phyloP scores from a whole-genome alignment of 2,329 filamentous ascomycete genomes.

The Aspergillaceae sp. region DNA sequence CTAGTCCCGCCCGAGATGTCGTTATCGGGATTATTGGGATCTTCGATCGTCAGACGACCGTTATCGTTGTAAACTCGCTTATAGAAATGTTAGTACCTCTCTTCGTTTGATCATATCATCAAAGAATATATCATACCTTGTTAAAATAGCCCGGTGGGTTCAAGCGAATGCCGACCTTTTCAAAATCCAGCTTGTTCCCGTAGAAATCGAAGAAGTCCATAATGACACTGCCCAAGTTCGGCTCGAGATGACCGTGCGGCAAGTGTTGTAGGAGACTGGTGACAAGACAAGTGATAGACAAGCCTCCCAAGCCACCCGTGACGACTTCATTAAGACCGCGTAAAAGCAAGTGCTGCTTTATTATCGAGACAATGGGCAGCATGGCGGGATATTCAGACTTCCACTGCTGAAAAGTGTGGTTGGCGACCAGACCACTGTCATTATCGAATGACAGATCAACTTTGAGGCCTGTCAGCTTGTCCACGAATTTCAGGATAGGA shows the following conservation, averaged over 20 bases:
- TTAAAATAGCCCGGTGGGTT: slow-evolving; percentile 64
- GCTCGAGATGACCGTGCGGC: slow-evolving; percentile 58
- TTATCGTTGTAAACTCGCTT: slow-evolving; percentile 43
- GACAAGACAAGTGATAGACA: slow-evolving; percentile 87
- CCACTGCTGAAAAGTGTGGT: slow-evolving; percentile 74
- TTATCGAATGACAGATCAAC: slow-evolving; percentile 97
- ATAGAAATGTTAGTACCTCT: background rate
- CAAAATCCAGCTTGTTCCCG: slow-evolving; percentile 68
- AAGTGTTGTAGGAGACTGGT: slow-evolving; percentile 78
- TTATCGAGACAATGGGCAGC: slow-evolving; percentile 73
- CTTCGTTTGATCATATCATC: background rate
- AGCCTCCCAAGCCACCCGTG: slow-evolving; percentile 84
- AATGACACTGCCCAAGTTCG: slow-evolving; percentile 70
- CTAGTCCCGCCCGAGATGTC: slow-evolving; percentile 83
- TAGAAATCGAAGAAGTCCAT: slow-evolving; percentile 87
- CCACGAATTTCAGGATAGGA: slow-evolving; percentile 85
- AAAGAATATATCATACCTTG: slow-evolving; percentile 50
- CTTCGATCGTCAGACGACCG: slow-evolving; percentile 74
- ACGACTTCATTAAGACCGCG: slow-evolving; percentile 85
- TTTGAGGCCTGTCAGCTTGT: slow-evolving; percentile 65
- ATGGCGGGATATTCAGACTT: slow-evolving; percentile 71
- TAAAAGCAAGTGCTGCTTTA: slow-evolving; percentile 91
- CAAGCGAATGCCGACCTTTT: slow-evolving; percentile 63
- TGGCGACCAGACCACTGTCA: slow-evolving; percentile 66
- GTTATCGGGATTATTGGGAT: slow-evolving; percentile 76